A percentile compares a stretch with the other conserved stretches of the same genome.
phyloP scores from a whole-genome alignment of 2,329 filamentous ascomycete species.

The Penicillium sumatraense region DNA sequence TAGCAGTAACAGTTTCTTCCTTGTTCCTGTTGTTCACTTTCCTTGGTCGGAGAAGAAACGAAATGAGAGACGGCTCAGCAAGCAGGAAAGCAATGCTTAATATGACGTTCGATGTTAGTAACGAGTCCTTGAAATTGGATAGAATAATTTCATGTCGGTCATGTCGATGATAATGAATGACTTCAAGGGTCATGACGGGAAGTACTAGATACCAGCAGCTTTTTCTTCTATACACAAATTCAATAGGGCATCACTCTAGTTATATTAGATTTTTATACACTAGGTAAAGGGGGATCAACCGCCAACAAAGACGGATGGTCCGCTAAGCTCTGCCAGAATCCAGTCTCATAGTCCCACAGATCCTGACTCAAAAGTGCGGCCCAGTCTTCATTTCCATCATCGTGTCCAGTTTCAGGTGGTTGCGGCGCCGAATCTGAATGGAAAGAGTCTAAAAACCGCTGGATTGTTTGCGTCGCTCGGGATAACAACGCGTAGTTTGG shows the following conservation, averaged over 20 bases:
- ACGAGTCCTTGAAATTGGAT: neutral
- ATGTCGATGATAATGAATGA: neutral
- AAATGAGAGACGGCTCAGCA: neutral
- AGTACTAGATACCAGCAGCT: no score
- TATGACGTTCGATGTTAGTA: neutral
- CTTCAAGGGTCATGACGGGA: no score
- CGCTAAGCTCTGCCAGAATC: slow-evolving; percentile 32
- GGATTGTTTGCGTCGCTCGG: slow-evolving; percentile 31
- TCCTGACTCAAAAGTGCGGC: slow-evolving; percentile 26
- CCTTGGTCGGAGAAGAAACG: slow-evolving; percentile 28
- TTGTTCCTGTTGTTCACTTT: slow-evolving; percentile 30
- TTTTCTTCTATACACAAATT: no score
- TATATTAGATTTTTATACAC: slow-evolving; percentile 8
- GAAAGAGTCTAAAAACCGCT: slow-evolving; percentile 31
- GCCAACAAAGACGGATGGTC: slow-evolving; percentile 31
- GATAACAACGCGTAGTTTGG: slow-evolving; percentile 31
- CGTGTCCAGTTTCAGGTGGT: slow-evolving; percentile 9
- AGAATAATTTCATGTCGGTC: no score
- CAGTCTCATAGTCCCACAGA: slow-evolving; percentile 33
- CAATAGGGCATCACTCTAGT: neutral
- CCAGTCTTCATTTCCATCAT: slow-evolving; percentile 27
- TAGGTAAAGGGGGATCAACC: slow-evolving; percentile 25
- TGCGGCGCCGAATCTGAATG: slow-evolving; percentile 18
- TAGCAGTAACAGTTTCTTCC: slow-evolving; percentile 47
- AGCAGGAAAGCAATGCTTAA: slow-evolving; percentile 1